Evolutionary conservation across 1,139 yeast species (phyloP).

Genomic region (Arxiozyma slooffiae): DNA sequence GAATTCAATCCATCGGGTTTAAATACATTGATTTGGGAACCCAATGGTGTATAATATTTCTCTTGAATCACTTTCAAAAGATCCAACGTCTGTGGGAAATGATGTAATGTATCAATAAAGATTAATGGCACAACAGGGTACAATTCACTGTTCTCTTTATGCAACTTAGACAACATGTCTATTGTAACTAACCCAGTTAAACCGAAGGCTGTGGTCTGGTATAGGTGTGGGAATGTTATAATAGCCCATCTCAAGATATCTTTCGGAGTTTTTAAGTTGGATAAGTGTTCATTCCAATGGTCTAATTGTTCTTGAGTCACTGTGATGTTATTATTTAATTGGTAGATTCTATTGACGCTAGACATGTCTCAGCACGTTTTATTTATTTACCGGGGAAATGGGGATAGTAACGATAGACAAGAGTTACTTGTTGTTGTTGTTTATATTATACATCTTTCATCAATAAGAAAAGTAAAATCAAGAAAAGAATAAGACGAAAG

Average conservation of each 20-base stretch:
- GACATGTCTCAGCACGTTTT: neutral
- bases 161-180: conserved; percentile 65
- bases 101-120: conserved; percentile 83
- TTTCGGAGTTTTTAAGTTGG: conserved; percentile 45
- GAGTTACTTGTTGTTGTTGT: too few relatives aligned
- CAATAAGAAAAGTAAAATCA: too few relatives aligned
- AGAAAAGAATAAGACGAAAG: too few relatives aligned
- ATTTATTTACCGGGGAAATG: too few relatives aligned
- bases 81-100: conserved; percentile 86
- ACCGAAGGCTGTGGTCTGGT: conserved; percentile 92
- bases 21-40: conserved; percentile 47
- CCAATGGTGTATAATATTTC: conserved; percentile 37
- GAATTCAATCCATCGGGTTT: conserved; percentile 49
- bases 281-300: conserved; percentile 54
- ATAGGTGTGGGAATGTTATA: conserved; percentile 67
- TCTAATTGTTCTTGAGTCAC: conserved; percentile 44
- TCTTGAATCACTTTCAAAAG: conserved; percentile 49
- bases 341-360: neutral
- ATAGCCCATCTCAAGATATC: conserved; percentile 78
- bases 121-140: conserved; percentile 51
- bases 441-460: too few relatives aligned
- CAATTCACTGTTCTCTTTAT: conserved; percentile 13
- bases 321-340: conserved; percentile 23
- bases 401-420: too few relatives aligned
- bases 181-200: conserved; percentile 81